Evolutionary conservation across 1,139 yeast genomes (phyloP).

Genomic region (Candida albicans): DNA sequence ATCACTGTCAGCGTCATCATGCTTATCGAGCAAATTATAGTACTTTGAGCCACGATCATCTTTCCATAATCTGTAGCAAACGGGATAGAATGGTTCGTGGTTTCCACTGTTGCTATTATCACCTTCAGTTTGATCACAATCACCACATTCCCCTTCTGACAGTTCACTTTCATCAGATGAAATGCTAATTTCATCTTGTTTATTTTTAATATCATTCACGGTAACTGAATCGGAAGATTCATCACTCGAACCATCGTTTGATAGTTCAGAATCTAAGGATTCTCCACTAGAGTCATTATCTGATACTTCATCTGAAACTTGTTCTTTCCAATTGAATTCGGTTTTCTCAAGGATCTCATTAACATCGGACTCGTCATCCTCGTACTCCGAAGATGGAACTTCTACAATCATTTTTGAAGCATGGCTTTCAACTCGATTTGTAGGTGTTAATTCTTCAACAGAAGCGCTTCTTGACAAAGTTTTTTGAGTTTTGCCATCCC

Average conservation of each 20-base stretch:
- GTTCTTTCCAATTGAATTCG: too few species aligned
- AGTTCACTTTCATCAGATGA: background rate
- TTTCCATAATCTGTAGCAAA: too few species aligned
- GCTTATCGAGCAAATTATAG: background rate
- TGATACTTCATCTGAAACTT: too few species aligned
- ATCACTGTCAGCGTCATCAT: background rate
- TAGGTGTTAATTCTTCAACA: too few species aligned
- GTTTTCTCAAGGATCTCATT: too few species aligned
- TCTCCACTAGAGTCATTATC: background rate
- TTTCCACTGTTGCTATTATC: background rate
- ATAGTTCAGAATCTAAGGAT: background rate
- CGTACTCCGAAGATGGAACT: too few species aligned
- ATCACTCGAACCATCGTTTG: background rate
- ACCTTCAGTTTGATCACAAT: background rate
- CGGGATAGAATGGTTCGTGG: background rate
- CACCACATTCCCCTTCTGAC: background rate
- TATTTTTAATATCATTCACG: constrained; percentile 2
- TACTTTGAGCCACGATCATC: too few species aligned
- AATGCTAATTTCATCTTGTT: background rate
- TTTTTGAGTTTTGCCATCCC: too few species aligned
- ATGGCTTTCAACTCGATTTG: too few species aligned
- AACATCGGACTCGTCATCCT: too few species aligned
- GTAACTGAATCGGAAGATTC: constrained; percentile 7
- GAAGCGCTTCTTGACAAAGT: too few species aligned
- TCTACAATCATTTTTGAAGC: too few species aligned